phyloP scores from a whole-genome alignment of 1,139 yeast species.

The Kodamaea ohmeri region DNA sequence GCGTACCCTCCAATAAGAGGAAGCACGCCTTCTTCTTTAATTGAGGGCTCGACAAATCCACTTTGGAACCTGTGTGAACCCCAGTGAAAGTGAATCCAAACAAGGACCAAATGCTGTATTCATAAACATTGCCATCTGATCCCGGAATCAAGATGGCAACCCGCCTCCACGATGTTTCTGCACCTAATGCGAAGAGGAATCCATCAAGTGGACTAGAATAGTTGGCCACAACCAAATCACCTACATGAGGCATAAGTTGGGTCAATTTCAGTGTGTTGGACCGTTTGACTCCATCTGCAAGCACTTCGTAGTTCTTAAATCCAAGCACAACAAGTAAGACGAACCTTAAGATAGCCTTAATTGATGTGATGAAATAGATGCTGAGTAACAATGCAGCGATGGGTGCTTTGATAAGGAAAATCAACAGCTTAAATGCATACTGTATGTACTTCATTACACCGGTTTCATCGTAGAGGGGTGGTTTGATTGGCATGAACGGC shows the following conservation, averaged over 20 bases:
- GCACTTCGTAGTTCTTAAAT: constrained; percentile 32
- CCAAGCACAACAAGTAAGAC: constrained; percentile 23
- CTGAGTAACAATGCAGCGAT: constrained; percentile 12
- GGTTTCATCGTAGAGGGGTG: constrained; percentile 11
- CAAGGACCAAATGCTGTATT: constrained; percentile 35
- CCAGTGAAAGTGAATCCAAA: constrained; percentile 31
- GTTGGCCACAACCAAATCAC: constrained; percentile 51
- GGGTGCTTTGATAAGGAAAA: constrained; percentile 28
- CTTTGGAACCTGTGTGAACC: constrained; percentile 16
- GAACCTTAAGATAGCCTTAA: constrained; percentile 12
- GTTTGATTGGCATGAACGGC: constrained; percentile 59
- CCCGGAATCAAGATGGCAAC: constrained; percentile 47
- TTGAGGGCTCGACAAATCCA: constrained; percentile 11
- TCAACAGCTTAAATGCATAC: constrained; percentile 18
- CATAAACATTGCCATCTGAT: constrained; percentile 32
- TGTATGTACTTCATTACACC: constrained; percentile 8
- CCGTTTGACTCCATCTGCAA: constrained; percentile 52
- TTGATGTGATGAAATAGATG: constrained; percentile 12
- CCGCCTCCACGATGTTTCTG: constrained; percentile 29
- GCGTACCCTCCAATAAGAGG: constrained; percentile 64
- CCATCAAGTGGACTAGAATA: constrained; percentile 57
- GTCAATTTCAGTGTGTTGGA: constrained; percentile 34
- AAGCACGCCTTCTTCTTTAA: constrained; percentile 39
- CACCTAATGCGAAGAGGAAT: constrained; percentile 29
- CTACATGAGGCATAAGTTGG: constrained; percentile 36